Evolutionary conservation across 2,329 filamentous ascomycete species (phyloP).

Genomic region (Monilinia fructigena): DNA sequence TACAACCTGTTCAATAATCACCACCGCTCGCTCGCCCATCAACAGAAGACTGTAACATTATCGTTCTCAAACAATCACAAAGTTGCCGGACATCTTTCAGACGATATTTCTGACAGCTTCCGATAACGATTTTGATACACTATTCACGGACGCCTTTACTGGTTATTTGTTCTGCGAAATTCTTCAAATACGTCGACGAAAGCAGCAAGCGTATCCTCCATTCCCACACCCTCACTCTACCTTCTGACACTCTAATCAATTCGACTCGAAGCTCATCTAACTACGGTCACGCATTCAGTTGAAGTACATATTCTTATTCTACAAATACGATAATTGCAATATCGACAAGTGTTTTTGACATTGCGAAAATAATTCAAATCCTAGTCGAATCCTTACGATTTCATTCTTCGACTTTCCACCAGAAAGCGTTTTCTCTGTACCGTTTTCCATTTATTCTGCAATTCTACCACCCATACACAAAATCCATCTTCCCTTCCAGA

Average conservation of each 20-base stretch:
- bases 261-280: conserved; percentile 5
- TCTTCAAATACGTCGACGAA: conserved; percentile 42
- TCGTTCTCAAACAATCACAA: conserved; percentile 38
- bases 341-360: neutral
- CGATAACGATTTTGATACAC: conserved; percentile 38
- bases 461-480: neutral
- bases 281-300: neutral
- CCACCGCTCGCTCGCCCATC: conserved; percentile 31
- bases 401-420: neutral
- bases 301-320: neutral
- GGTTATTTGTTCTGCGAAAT: conserved; percentile 45
- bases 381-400: neutral
- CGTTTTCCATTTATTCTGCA: neutral
- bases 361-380: conserved; percentile 13
- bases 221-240: neutral
- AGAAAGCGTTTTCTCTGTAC: neutral
- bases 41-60: conserved; percentile 39
- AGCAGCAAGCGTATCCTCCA: conserved; percentile 28
- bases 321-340: neutral
- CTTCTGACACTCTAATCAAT: neutral
- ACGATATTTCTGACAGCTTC: conserved; percentile 41
- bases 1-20: conserved; percentile 22
- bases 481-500: conserved; percentile 1
- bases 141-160: conserved; percentile 59
- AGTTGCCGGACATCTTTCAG: conserved; percentile 42